Conservation (phyloP, 257 asterid species). For the Coffea canephora region DNA sequence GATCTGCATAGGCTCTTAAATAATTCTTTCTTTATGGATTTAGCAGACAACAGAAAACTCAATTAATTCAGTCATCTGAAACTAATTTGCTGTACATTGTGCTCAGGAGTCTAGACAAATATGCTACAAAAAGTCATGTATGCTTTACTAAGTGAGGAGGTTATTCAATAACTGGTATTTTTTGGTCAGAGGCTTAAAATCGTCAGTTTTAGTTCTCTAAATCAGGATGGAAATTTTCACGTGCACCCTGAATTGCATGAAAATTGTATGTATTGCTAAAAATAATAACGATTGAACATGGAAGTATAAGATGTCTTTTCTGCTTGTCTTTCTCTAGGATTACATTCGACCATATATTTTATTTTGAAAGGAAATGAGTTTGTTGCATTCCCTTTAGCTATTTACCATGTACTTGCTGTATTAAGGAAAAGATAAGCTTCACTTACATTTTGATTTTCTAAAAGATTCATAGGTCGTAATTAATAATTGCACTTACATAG, state of each 20-base stretch:
- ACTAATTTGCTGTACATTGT: too few relatives aligned
- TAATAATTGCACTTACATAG: background rate
- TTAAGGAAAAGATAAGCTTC: background rate
- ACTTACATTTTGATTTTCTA: background rate
- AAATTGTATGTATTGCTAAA: too few relatives aligned
- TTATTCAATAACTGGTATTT: too few relatives aligned
- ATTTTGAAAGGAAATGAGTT: too few relatives aligned
- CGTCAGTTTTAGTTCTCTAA: background rate
- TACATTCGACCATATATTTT: too few relatives aligned
- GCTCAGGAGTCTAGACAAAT: too few relatives aligned
- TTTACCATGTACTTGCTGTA: background rate
- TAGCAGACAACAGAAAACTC: background rate
- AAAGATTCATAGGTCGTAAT: background rate
- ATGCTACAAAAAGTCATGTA: background rate
- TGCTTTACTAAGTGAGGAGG: background rate
- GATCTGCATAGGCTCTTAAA: too few relatives aligned
- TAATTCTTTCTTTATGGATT: background rate
- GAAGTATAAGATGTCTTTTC: background rate
- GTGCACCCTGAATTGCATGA: background rate
- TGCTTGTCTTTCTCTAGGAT: too few relatives aligned
- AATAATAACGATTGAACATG: too few relatives aligned
- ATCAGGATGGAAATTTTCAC: background rate
- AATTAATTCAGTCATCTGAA: background rate
- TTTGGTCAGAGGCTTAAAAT: too few relatives aligned
- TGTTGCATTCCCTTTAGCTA: background rate